Conservation (phyloP, 805 yeast genomes). For the Wickerhamiella bombiphila region DNA sequence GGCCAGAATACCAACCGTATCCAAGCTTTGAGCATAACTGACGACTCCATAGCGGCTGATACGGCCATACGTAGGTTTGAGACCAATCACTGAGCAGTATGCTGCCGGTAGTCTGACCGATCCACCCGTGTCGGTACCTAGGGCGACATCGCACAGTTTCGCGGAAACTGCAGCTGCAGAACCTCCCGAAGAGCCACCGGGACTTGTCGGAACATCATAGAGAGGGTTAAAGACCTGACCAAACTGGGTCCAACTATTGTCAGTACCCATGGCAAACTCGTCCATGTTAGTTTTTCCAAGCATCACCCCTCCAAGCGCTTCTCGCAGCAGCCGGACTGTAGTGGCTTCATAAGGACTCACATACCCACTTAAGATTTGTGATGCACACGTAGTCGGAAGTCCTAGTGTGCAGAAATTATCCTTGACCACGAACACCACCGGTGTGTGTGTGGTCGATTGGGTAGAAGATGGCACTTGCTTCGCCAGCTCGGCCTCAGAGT, state of each 20-base stretch:
- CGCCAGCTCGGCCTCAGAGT: slow-evolving; percentile 9
- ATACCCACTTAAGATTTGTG: slow-evolving; percentile 44
- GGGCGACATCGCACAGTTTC: slow-evolving; percentile 50
- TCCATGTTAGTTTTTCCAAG: slow-evolving; percentile 86
- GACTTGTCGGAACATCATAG: slow-evolving; percentile 28
- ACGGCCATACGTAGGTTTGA: slow-evolving; percentile 88
- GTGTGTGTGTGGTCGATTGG: slow-evolving; percentile 2
- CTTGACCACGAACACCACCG: slow-evolving; percentile 38
- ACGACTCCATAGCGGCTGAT: slow-evolving; percentile 84
- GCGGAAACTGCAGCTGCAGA: slow-evolving; percentile 85
- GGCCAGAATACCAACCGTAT: slow-evolving; percentile 79
- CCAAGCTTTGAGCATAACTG: slow-evolving; percentile 86
- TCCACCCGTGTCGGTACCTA: slow-evolving; percentile 98
- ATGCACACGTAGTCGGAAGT: slow-evolving; percentile 67
- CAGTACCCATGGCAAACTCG: slow-evolving; percentile 91
- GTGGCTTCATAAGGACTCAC: slow-evolving; percentile 74
- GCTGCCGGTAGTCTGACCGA: slow-evolving; percentile 88
- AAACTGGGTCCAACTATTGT: slow-evolving; percentile 24
- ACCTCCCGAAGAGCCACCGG: slow-evolving; percentile 96
- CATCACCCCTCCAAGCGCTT: slow-evolving; percentile 32
- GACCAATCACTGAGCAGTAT: slow-evolving; percentile 69
- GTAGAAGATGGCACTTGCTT: slow-evolving; percentile 6
- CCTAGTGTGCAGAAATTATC: slow-evolving; percentile 64
- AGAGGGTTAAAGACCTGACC: slow-evolving; percentile 30
- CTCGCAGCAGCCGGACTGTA: slow-evolving; percentile 38